Evolutionary conservation across 2,329 filamentous ascomycete genomes (phyloP), one percentile per base, ranked within the genome.

Genomic region (Biscogniauxia mediterranea): DNA sequence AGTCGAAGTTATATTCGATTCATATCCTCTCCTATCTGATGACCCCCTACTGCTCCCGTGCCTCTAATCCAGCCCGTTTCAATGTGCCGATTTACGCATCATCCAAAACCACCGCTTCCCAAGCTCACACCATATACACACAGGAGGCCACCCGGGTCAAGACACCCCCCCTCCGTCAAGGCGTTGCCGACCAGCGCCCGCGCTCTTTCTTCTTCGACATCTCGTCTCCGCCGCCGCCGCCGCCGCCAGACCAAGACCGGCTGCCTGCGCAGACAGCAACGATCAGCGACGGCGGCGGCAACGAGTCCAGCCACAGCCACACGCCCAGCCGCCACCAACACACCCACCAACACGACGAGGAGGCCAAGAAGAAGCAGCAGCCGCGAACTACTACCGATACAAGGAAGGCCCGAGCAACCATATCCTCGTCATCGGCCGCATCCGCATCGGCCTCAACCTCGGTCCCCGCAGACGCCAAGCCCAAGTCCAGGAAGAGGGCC

Each of bases 71-170:
- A 1, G 17, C 15, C 15, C 17, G 17, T 11, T 11, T n/a, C 17
- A 46, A 5, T n/a, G 38, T 46, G 28, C 28, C 28, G 38, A 46
- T 15, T 38, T 38, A 46, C 15, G 17, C 38, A 21, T 15, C 28
- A 13, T 4, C 28, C 26, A 15, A 21, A 7, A n/a, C 3, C 9
- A 15, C 6, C 8, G 2, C 1, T 42, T 13, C 20, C 3, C 8
- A 23, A 17, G n/a, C 11, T 46, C 9, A 55, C 52, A 17, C n/a
- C 5, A 49, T 5, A 8, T 2, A 5, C 19, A 15, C 52, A 20
- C 55, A 83, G 81, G 81, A 84, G 73, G 81, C 81, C 5, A 76
- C 71, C n/a, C 76, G 81, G 4, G 70, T 84, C 13, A 76, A 75
- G 55, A 83, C 81, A 2, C 81, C 81, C 1, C 80, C 79, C 0